Evolutionary conservation across 495 filamentous ascomycete genomes (phyloP), one percentile per base, ranked within the genome.

Genomic region (Aspergillus haitiensis): DNA sequence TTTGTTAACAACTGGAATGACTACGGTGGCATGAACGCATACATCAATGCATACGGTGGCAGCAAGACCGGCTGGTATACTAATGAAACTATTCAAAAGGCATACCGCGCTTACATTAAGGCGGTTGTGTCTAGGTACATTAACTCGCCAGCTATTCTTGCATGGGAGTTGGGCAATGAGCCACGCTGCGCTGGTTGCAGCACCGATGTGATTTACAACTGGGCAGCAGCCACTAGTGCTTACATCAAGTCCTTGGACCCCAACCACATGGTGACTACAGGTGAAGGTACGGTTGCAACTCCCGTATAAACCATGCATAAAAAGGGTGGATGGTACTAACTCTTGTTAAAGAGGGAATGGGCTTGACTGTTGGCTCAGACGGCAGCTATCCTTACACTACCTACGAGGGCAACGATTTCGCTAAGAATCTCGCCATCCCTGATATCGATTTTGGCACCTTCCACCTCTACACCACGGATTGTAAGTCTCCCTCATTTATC

Each of bases 81-180:
- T 18, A 76, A 84, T 60, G 57, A 68, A 1, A 60, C 64, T 27
- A 80, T 80, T 12, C 86, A 91, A 66, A 66, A 71, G 5, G 78
- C 81, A 32, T 92, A 88, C 72, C 77, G 80, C 35, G 75, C 68
- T 9, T 91, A 89, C 73, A 80, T 90, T 68, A 69, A 81, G 42
- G 75, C 84, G 9, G 79, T 91, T 9, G 77, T 92, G 1, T 71
- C 69, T 34, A 81, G 86, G 10, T 90, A 89, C 69, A 72, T 64
- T 15, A 72, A 66, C 39, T 84, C 80, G 3, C 54, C 77, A 0
- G 83, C 87, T 1, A 78, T 90, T 57, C 86, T 91, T 65, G 81
- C 85, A 0, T 91, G 88, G 88, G 86, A 90, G 65, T 73, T 90
- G 7, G 81, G 77, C 16, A 91, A 91, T 67, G 88, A 90, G 74